Evolutionary conservation across 2,329 filamentous ascomycete species (phyloP), one percentile per base, ranked within the genome.

Genomic region (Aspergillus viridinutans): DNA sequence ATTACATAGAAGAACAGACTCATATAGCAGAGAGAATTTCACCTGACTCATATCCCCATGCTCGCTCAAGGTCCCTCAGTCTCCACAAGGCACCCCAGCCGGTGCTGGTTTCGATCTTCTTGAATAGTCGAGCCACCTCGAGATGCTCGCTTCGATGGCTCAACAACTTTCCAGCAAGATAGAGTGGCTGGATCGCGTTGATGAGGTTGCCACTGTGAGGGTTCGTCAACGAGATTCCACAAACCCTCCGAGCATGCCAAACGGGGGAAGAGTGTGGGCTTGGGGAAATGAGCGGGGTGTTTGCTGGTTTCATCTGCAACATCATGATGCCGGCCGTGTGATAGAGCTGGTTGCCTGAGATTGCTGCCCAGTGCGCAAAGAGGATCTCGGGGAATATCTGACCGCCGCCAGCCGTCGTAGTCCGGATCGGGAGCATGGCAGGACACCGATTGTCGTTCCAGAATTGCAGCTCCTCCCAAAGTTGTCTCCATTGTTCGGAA

Each of bases 181-280:
- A 84, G 1, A 84, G 71, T 0, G 81, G 81, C 58, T 84, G 82
- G 6, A 84, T 81, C 6, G 81, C 80, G 62, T 84, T 84, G 56
- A 81, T 84, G 23, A 83, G 64, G 59, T 79, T 81, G 3, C 81
- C 82, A 28, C 78, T 73, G 56, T 84, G 81, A 4, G 78, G 78
- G 57, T 84, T 84, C 3, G 81, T 78, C 29, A 80, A 63, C 0
- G 81, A 83, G 38, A 84, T 84, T 1, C 80, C 82, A 58, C 80
- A 83, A 26, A 84, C 76, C 23, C 77, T 72, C 52, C 78, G 77
- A 1, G 80, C 81, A 58, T 84, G 82, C 81, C 81, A 83, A n/a
- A 81, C 69, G 1, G 76, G 64, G 12, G 80, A 82, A 1, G 71
- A 70, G 43, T 61, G 58, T 2, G 64, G 64, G 45, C 61, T 64